Percentiles rank a stretch among this genome's conserved stretches.
Conservation (phyloP, 169 alveolate species). For the Plasmodium cynomolgi region DNA sequence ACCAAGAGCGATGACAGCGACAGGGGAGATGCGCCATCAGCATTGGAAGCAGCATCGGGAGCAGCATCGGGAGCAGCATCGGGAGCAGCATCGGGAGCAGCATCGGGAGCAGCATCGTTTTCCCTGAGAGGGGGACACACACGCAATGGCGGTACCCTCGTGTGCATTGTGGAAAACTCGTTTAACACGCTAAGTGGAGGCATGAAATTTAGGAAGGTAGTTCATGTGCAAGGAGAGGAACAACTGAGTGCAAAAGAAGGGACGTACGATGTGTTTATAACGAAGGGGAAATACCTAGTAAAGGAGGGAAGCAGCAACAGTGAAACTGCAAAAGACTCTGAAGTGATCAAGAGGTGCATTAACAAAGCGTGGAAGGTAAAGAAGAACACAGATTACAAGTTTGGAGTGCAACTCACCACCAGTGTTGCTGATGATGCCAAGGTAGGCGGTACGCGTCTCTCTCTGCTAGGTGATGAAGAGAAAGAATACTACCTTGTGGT, state of each 20-base stretch:
- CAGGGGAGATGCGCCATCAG: background rate
- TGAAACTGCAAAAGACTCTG: background rate
- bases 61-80: too few species aligned
- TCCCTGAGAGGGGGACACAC: background rate
- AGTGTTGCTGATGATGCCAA: background rate
- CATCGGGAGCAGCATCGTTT: background rate
- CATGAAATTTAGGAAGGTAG: background rate
- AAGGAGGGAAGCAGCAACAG: background rate
- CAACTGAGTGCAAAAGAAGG: background rate
- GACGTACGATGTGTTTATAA: background rate
- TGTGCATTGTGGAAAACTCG: background rate
- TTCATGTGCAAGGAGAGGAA: background rate
- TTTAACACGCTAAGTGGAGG: background rate
- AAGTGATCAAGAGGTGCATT: conserved; percentile 8
- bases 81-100: too few species aligned
- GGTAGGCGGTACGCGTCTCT: background rate
- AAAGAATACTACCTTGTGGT: background rate
- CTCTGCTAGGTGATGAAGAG: background rate
- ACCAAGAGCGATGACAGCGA: background rate
- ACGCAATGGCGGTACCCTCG: background rate
- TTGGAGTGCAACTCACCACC: background rate
- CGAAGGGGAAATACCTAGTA: background rate
- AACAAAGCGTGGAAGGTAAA: conserved; percentile 28
- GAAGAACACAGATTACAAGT: background rate
- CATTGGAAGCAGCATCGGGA: too few species aligned